Percentiles rank a stretch among this genome's conserved stretches.
phyloP scores from a whole-genome alignment of 129 eudicot genomes.

The Flaveria sonorensis region DNA sequence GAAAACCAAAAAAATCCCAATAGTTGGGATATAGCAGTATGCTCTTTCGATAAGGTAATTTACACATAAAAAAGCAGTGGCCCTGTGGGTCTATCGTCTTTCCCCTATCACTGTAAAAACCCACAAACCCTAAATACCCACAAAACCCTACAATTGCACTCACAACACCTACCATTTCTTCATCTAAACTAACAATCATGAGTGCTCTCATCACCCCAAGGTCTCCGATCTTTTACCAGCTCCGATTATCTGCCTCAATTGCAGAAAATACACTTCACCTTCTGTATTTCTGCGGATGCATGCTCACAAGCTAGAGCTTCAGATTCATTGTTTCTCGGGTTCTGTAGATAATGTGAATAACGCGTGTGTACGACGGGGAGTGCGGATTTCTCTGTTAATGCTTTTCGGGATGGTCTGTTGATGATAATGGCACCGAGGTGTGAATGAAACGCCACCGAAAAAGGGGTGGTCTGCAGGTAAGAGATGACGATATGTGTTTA shows the following conservation, averaged over 20 bases:
- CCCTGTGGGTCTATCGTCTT: constrained; percentile 20
- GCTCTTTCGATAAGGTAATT: constrained; percentile 15
- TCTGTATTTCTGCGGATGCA: constrained; percentile 41
- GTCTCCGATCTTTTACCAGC: constrained; percentile 62
- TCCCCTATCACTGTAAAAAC: constrained; percentile 26
- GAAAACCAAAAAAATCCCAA: not conserved
- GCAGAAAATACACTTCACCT: constrained; percentile 45
- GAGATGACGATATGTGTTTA: constrained; percentile 12
- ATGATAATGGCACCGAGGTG: constrained; percentile 41
- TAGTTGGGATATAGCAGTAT: constrained; percentile 19
- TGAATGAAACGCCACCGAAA: constrained; percentile 39
- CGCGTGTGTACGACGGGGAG: constrained; percentile 25
- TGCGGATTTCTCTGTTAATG: constrained; percentile 37
- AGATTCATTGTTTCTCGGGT: constrained; percentile 34
- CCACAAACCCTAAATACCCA: constrained; percentile 28
- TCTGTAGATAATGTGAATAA: constrained; percentile 39
- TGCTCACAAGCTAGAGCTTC: constrained; percentile 38
- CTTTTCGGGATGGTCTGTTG: constrained; percentile 63
- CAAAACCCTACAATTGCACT: constrained; percentile 25
- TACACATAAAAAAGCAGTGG: not conserved
- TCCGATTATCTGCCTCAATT: constrained; percentile 56
- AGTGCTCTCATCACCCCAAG: constrained; percentile 30
- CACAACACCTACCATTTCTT: not conserved
- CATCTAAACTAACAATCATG: constrained; percentile 18
- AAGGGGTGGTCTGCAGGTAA: constrained; percentile 60